A percentile compares a stretch with the other conserved stretches of the same genome.
phyloP scores from a whole-genome alignment of 345 rosid species.

The Melastoma malabathricum region DNA sequence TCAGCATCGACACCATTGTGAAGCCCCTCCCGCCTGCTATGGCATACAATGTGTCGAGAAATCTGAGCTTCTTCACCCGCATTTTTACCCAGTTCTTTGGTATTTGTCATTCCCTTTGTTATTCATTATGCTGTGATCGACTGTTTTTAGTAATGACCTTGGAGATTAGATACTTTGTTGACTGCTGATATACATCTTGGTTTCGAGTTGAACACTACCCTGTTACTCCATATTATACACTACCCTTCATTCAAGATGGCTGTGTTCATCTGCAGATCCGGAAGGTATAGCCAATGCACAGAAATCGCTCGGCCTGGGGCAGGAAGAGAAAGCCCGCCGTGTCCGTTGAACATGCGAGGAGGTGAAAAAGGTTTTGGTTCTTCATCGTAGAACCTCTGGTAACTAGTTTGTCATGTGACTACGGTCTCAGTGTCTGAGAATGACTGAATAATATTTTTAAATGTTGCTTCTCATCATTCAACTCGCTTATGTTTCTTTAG shows the following conservation, averaged over 20 bases:
- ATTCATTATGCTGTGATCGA: no score
- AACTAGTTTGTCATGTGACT: no score
- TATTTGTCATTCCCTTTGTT: slow-evolving; percentile 15
- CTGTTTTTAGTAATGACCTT: no score
- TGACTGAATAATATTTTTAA: no score
- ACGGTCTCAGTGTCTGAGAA: no score
- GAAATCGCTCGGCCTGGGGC: slow-evolving; percentile 87
- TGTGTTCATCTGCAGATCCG: slow-evolving; percentile 40
- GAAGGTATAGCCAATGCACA: slow-evolving; percentile 94
- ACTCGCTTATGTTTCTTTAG: no score
- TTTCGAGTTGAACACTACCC: no score
- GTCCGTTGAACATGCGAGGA: slow-evolving; percentile 31
- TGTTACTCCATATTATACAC: no score
- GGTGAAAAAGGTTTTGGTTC: neutral
- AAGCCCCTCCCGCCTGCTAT: slow-evolving; percentile 93
- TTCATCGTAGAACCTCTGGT: no score
- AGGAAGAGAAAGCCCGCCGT: slow-evolving; percentile 75
- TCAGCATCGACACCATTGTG: slow-evolving; percentile 81
- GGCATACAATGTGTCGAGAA: slow-evolving; percentile 82
- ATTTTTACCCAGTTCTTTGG: slow-evolving; percentile 98
- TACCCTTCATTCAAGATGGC: neutral
- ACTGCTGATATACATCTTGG: no score
- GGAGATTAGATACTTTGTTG: no score
- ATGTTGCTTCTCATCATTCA: no score
- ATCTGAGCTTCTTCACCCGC: slow-evolving; percentile 88